Conservation (phyloP, 2,329 filamentous ascomycete species). For the Botrytis hyacinthi region DNA sequence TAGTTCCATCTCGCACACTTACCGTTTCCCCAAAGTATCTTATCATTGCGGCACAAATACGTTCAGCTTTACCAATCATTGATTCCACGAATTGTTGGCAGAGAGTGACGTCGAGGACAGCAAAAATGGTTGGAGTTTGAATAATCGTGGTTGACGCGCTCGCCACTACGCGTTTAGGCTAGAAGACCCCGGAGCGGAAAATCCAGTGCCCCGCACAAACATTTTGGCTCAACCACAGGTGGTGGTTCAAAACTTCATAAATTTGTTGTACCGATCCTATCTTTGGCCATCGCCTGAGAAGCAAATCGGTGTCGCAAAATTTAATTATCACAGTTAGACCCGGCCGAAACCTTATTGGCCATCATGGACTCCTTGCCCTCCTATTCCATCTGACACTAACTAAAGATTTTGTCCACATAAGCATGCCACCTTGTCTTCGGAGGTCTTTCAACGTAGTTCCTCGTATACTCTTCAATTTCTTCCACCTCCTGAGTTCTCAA, state of each 20-base stretch:
- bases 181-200: background rate
- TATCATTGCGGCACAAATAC: background rate
- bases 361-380: background rate
- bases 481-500: conserved; percentile 51
- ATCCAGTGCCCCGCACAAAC: background rate
- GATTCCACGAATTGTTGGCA: background rate
- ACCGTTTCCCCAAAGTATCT: background rate
- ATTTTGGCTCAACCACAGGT: background rate
- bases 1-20: background rate
- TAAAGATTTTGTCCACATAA: conserved; percentile 32
- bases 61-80: background rate
- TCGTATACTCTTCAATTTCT: conserved; percentile 61
- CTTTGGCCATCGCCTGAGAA: background rate
- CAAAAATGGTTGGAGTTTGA: background rate
- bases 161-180: background rate
- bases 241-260: background rate
- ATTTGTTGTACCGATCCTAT: background rate
- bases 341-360: background rate
- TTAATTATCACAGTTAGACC: background rate
- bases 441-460: conserved; percentile 46
- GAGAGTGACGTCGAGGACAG: background rate
- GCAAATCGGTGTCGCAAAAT: background rate
- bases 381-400: conserved; percentile 4
- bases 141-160: background rate
- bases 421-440: conserved; percentile 32